phyloP scores from a whole-genome alignment of 163 green algal genomes.

The Volvox carteri region DNA sequence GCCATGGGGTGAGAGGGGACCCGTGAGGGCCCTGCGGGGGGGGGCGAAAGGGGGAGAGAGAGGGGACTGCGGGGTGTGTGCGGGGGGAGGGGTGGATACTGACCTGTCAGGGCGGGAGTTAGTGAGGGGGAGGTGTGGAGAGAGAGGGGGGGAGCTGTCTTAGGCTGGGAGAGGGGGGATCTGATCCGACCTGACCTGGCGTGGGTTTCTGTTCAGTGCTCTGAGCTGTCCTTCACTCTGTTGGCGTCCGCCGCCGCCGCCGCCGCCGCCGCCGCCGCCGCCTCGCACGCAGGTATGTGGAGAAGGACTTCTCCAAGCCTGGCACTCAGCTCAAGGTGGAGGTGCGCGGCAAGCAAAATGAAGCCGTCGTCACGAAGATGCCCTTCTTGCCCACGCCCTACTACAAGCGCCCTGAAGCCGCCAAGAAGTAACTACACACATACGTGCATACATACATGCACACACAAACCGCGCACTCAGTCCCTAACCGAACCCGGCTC shows the following conservation, averaged over 20 bases:
- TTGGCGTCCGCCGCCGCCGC: too few species aligned
- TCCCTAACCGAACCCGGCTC: too few species aligned
- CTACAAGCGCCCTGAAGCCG: conserved; percentile 80
- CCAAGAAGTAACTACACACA: conserved; percentile 46
- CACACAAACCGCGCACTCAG: too few species aligned
- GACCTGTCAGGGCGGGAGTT: too few species aligned
- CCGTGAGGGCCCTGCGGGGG: too few species aligned
- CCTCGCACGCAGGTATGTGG: conserved; percentile 92
- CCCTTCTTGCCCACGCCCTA: conserved; percentile 97
- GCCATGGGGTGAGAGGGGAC: conserved; percentile 92
- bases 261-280: too few species aligned
- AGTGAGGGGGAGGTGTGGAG: background rate
- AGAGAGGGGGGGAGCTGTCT: background rate
- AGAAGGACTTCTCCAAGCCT: conserved; percentile 92
- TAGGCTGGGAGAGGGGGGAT: background rate
- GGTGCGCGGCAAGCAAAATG: conserved; percentile 92
- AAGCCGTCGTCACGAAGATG: conserved; percentile 97
- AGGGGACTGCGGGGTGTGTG: too few species aligned
- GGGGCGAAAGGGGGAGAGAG: background rate
- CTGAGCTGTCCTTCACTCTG: too few species aligned
- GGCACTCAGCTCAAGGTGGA: conserved; percentile 96
- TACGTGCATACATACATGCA: too few species aligned
- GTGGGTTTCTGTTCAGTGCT: too few species aligned
- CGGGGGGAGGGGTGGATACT: too few species aligned
- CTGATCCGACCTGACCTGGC: too few species aligned